These are phyloP conservation scores for Fusarium subtropicale DNA, from an alignment of 2,329 filamentous ascomycete genomes.

Conservation along the genomic window DNA sequence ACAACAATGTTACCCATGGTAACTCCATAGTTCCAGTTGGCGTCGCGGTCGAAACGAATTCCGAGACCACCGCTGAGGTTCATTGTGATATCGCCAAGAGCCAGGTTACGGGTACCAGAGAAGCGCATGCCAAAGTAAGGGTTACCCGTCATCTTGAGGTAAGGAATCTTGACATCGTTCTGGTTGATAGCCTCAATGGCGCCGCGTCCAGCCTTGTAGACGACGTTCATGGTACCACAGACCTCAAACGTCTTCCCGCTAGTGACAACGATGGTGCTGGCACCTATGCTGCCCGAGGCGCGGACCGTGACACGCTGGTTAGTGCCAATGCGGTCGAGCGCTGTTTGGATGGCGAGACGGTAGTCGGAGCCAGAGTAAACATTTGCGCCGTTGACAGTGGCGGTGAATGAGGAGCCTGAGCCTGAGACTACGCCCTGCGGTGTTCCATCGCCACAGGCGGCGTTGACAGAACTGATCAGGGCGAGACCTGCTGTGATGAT, in stretches of 20 bases:
- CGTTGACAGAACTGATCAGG: conserved; percentile 53
- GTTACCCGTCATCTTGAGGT: conserved; percentile 67
- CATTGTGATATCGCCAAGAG: conserved; percentile 65
- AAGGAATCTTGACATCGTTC: conserved; percentile 64
- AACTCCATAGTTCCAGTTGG: conserved; percentile 64
- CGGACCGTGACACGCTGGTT: conserved; percentile 66
- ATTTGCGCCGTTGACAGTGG: conserved; percentile 56
- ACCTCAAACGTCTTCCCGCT: conserved; percentile 69
- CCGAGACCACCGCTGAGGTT: conserved; percentile 65
- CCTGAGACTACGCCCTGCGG: conserved; percentile 61
- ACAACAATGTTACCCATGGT: conserved; percentile 64
- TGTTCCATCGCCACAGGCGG: conserved; percentile 61
- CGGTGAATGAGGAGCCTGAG: conserved; percentile 59
- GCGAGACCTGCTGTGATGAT: conserved; percentile 57
- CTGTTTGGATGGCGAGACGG: conserved; percentile 64
- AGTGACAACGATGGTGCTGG: conserved; percentile 62
- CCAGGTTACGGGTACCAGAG: conserved; percentile 62
- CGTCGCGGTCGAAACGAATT: conserved; percentile 68
- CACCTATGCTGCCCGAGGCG: conserved; percentile 66
- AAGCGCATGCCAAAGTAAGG: conserved; percentile 69
- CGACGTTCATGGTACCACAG: conserved; percentile 66
- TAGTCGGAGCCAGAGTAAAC: conserved; percentile 67
- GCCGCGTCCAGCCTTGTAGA: conserved; percentile 57
- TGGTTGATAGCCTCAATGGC: conserved; percentile 65
- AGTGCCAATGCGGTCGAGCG: conserved; percentile 62